phyloP scores from a whole-genome alignment of 129 eudicot genomes.

The Heracleum sosnowskyi region DNA sequence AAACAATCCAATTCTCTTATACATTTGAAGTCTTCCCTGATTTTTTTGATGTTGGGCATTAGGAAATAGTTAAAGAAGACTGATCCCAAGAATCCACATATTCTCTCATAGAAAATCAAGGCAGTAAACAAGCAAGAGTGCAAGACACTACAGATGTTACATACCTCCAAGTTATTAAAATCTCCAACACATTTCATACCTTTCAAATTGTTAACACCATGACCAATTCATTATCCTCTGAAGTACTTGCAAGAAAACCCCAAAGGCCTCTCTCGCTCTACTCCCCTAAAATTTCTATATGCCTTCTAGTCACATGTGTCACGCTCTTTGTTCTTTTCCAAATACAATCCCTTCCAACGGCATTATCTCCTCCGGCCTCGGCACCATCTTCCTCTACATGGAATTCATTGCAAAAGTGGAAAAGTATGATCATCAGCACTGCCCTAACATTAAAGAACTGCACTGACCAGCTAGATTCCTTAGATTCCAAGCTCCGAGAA shows the following conservation, averaged over 20 bases:
- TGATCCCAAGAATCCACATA: neutral
- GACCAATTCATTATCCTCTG: neutral
- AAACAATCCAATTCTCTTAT: too few relatives aligned
- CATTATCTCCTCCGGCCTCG: conserved; percentile 18
- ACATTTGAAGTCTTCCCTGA: neutral
- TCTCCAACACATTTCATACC: neutral
- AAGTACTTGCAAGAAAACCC: neutral
- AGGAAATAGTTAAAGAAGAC: neutral
- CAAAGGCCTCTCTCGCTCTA: conserved; percentile 17
- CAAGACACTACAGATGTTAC: neutral
- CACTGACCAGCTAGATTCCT: conserved; percentile 6
- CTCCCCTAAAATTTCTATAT: conserved; percentile 52
- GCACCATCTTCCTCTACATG: conserved; percentile 17
- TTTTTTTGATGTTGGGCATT: neutral
- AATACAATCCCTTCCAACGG: conserved; percentile 47
- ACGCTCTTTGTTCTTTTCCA: conserved; percentile 49
- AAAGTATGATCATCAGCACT: conserved; percentile 14
- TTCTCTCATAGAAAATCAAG: neutral
- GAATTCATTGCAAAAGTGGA: conserved; percentile 29
- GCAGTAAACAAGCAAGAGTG: neutral
- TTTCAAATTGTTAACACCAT: neutral
- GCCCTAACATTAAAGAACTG: conserved; percentile 5
- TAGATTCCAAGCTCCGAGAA: conserved; percentile 35
- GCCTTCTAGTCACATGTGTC: conserved; percentile 36
- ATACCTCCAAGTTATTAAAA: neutral